Base-by-base conservation (phyloP, 2,329 filamentous ascomycete genomes). In the Aspergillus calidoustus region DNA sequence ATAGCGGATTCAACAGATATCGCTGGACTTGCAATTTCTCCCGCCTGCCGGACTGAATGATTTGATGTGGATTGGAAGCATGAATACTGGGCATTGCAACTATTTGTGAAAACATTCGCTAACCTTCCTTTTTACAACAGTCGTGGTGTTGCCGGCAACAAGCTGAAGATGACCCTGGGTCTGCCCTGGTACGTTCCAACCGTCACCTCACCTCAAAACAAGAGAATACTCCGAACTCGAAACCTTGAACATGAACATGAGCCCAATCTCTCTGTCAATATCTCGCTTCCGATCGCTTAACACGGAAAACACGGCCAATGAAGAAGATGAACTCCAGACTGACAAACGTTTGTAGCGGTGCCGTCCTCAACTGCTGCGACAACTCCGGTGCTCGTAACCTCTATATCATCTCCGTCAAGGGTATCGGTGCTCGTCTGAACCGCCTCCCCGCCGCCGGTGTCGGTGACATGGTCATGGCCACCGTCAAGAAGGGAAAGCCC, bases 101-200 rank as follows among this genome's bases (percentile, higher is more conserved):
- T 13, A 13, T 50, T 28, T n/a, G n/a, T 22, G 15, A 52, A 7
- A 23, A 38, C 30, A 34, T 51, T 47, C n/a, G 64, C 70, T 74
- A 66, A 71, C 66, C 54, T 56, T 64, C 63, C 15, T 57, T 55
- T 55, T 55, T 59, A 59, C 41, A 71, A 72, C 72, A 87, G 86
- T 81, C 84, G 87, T 78, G 86, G 92, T 88, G 91, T 92, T 87
- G 91, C 93, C 80, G 95, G 95, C 89, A 96, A 96, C 91, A 99
- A 99, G 91, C 91, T 98, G 79, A 98, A 97, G 91, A 99, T 99
- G 95, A 97, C 95, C 83, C 92, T 99, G 84, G 95, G 92, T 97
- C 93, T 99, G 79, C 95, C 95, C 85, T 93, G 97, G 93, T 97
- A 96, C 83, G 93, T 91, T 78, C 67, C 41, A 62, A 60, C 59